Evolutionary conservation across 208 protist genomes (phyloP).

Genomic region (Entamoeba invadens): DNA sequence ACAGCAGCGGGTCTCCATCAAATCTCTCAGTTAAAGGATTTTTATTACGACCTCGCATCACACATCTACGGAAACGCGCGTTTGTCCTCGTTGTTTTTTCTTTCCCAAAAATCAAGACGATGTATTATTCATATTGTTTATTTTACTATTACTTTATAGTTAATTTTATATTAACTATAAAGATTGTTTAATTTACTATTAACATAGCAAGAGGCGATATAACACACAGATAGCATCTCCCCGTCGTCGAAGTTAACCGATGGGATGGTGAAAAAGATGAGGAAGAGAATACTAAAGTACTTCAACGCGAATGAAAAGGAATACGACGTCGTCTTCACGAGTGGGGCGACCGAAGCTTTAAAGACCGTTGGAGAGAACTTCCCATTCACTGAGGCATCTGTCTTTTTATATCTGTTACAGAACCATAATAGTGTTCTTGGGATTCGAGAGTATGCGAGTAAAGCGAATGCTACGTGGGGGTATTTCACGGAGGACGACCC

Average conservation of each 20-base stretch:
- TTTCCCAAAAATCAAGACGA: no score
- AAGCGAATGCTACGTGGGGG: background rate
- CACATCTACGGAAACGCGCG: background rate
- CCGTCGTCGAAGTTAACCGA: background rate
- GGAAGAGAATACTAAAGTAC: background rate
- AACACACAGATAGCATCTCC: background rate
- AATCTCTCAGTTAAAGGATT: background rate
- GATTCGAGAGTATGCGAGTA: conserved; percentile 20
- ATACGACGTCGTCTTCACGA: conserved; percentile 37
- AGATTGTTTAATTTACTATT: no score
- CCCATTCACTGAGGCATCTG: conserved; percentile 3
- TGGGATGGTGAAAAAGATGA: background rate
- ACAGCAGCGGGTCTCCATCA: background rate
- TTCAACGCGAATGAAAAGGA: background rate
- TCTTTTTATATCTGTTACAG: conserved; percentile 19
- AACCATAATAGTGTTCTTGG: conserved; percentile 32
- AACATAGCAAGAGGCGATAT: no score
- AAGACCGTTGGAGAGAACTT: conserved; percentile 29
- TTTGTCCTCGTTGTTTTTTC: no score
- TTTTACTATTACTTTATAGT: no score
- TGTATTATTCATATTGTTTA: no score
- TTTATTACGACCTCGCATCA: background rate
- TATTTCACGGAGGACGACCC: background rate
- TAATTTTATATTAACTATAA: no score
- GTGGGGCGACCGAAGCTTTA: conserved; percentile 21